Base-by-base conservation (phyloP, 352 stramenopile species). In the Elongisporangium undulatum region DNA sequence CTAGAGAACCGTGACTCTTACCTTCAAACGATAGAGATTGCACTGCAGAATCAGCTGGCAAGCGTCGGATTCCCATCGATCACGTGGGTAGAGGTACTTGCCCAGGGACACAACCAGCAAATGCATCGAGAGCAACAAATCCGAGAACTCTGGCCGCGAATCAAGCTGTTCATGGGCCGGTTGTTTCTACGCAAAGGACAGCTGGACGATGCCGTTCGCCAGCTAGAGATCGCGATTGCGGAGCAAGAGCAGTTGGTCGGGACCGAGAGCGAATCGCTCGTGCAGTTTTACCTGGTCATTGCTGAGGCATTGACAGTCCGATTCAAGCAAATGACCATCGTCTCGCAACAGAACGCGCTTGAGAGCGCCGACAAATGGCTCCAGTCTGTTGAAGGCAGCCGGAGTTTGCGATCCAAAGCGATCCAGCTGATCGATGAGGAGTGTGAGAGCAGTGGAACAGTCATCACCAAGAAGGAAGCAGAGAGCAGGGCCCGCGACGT, bases 131-230 rank as follows among this genome's bases (percentile, higher is more conserved):
- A 19, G 59, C 4, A 56, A 64, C 10, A 69, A 56, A n/a, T 60
- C 3, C 59, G 55, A 19, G 61, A 65, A 4, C 56, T 92, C 16
- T 58, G 67, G 22, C 67, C 76, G 4, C 74, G 74, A 12, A 57
- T 81, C 21, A 76, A 83, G 51, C 56, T 89, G 6, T 71, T 90
- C 20, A 61, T 87, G 26, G 76, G 70, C 41, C 77, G 79, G 0
- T 76, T 87, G 16, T 77, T 70, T 45, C 66, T 89, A 5, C 72
- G 73, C 20, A 66, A 77, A 10, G 82, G 80, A 0, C 78, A 87
- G 52, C 51, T 87, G 3, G 80, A 90, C 4, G 78, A 90, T 51
- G 75, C 78, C 0, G 67, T 81, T 17, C 65, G 69, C 2, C 79
- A 77, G 39, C 34, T 77, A 3, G 72, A 85, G 29, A 26, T 80